Percentiles rank a stretch among this genome's conserved stretches.
phyloP scores from a whole-genome alignment of 768 basidiomycete genomes.

The Clavulina sp. region DNA sequence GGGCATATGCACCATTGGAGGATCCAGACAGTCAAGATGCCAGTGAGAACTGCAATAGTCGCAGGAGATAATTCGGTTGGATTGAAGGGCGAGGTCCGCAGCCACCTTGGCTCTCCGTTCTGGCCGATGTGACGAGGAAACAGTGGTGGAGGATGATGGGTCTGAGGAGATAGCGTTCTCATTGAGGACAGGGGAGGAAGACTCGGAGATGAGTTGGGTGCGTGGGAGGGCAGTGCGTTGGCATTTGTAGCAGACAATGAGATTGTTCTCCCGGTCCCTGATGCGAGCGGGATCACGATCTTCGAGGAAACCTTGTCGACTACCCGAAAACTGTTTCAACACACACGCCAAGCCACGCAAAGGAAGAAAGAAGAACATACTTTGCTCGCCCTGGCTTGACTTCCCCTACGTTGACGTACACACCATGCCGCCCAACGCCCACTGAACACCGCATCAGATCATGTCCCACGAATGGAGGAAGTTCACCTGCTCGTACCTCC shows the following conservation, averaged over 20 bases:
- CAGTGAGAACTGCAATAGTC: slow-evolving; percentile 91
- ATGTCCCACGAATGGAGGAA: slow-evolving; percentile 1
- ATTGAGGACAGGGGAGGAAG: neutral
- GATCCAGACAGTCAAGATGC: slow-evolving; percentile 93
- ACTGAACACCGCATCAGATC: slow-evolving; percentile 34
- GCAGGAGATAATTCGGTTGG: slow-evolving; percentile 57
- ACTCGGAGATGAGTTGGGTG: neutral
- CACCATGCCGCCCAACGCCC: slow-evolving; percentile 55
- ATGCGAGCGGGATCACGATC: slow-evolving; percentile 79
- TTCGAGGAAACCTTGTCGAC: slow-evolving; percentile 78
- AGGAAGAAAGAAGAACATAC: slow-evolving; percentile 30
- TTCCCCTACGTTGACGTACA: slow-evolving; percentile 68
- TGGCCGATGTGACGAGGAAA: too few relatives aligned
- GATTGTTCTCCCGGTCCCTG: slow-evolving; percentile 64
- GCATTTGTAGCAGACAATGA: slow-evolving; percentile 85
- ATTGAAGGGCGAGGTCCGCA: slow-evolving; percentile 10
- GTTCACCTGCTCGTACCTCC: slow-evolving; percentile 41
- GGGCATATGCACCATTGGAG: slow-evolving; percentile 75
- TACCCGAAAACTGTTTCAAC: slow-evolving; percentile 19
- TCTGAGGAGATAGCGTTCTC: neutral
- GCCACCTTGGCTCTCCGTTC: neutral
- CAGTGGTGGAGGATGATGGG: too few relatives aligned
- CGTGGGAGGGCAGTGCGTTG: slow-evolving; percentile 46
- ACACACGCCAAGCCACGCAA: too few relatives aligned
- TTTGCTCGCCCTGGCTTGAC: slow-evolving; percentile 63